Conservation (phyloP, 106 monocot genomes). For the Posidonia australis region DNA sequence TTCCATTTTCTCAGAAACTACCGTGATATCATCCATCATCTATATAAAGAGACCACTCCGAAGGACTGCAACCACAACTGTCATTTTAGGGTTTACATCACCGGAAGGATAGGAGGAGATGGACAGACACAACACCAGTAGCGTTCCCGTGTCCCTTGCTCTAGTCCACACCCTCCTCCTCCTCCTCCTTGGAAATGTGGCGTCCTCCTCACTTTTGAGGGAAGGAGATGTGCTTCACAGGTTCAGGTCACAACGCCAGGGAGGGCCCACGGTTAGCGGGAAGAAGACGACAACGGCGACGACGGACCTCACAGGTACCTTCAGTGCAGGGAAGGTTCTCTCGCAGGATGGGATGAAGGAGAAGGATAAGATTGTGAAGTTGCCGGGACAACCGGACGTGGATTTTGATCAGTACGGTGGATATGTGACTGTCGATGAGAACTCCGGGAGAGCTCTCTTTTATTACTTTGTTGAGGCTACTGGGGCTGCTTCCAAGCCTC, state of each 20-base stretch:
- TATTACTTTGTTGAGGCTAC: slow-evolving; percentile 39
- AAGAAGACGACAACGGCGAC: not conserved
- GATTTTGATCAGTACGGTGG: slow-evolving; percentile 26
- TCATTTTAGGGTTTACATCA: no score
- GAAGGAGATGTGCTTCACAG: slow-evolving; percentile 1
- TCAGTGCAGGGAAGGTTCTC: not conserved
- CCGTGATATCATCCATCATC: no score
- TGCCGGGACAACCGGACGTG: slow-evolving; percentile 36
- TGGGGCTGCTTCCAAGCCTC: slow-evolving; percentile 11
- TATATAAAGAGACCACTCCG: no score
- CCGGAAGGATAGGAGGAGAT: no score
- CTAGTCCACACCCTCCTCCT: slow-evolving; percentile 4
- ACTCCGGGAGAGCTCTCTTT: slow-evolving; percentile 27
- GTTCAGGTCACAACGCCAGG: not conserved
- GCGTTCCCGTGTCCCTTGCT: no score
- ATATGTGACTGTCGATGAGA: slow-evolving; percentile 32
- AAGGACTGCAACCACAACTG: no score
- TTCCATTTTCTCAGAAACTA: no score
- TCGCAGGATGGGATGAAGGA: slow-evolving; percentile 6
- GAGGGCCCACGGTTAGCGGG: not conserved
- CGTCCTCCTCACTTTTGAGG: not conserved
- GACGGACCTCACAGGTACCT: not conserved
- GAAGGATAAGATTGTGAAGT: slow-evolving; percentile 22
- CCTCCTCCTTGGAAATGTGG: not conserved
- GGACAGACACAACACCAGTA: no score